Percentiles rank a stretch among this genome's conserved stretches.
These are phyloP conservation scores for Fusarium pseudonygamai DNA, from an alignment of 2,329 filamentous ascomycete species.

Conservation along the genomic window DNA sequence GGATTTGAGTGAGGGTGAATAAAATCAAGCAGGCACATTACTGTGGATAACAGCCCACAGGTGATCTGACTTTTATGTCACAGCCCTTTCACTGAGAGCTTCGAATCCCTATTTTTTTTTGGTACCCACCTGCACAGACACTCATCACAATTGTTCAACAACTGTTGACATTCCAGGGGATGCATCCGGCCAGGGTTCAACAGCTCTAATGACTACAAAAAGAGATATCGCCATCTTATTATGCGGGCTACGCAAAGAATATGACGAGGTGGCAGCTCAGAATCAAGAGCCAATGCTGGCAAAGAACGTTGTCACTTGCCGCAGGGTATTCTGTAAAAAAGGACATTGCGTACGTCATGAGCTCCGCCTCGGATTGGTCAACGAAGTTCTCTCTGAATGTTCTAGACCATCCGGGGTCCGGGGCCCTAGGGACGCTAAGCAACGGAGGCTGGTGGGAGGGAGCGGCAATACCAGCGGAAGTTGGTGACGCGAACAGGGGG, in stretches of 20 bases:
- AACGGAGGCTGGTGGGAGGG: conserved; percentile 15
- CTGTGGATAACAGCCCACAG: no score
- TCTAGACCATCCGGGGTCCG: conserved; percentile 34
- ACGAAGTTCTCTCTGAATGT: conserved; percentile 31
- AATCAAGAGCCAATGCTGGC: background rate
- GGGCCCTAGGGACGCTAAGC: conserved; percentile 16
- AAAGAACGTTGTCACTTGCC: background rate
- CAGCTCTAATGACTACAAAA: background rate
- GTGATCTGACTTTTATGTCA: no score
- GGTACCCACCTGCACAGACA: no score
- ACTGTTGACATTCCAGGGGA: background rate
- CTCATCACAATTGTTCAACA: background rate
- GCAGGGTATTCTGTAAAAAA: background rate
- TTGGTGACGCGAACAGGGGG: conserved; percentile 24
- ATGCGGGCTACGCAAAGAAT: background rate
- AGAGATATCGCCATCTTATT: background rate
- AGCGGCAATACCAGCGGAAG: conserved; percentile 30
- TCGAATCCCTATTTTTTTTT: no score
- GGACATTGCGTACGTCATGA: conserved; percentile 18
- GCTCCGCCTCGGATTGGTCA: conserved; percentile 21
- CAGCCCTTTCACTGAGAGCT: no score
- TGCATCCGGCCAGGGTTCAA: background rate
- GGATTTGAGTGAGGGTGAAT: no score
- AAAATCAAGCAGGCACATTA: no score
- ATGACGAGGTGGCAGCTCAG: background rate